Conservation (phyloP, 345 rosid genomes). For the Eucalyptus polybractea region DNA sequence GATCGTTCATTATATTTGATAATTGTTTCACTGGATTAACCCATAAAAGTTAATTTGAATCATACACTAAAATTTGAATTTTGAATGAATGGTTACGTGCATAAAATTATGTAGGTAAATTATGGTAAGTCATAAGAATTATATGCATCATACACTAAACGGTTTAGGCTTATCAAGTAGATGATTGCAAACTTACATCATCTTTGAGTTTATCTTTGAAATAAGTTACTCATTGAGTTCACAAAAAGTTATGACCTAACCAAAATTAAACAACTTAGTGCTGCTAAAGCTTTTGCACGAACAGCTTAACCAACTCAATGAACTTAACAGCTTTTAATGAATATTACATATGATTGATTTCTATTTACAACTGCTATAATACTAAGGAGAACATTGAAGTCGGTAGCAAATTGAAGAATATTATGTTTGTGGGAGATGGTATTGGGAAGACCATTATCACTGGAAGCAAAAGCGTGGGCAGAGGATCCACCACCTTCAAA, state of each 20-base stretch:
- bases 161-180: neutral
- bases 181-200: neutral
- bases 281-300: neutral
- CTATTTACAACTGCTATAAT: neutral
- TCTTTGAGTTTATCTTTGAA: neutral
- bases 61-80: neutral
- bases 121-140: neutral
- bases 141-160: neutral
- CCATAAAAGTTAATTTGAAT: neutral
- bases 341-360: neutral
- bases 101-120: neutral
- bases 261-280: neutral
- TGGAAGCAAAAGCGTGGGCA: constrained; percentile 74
- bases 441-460: constrained; percentile 58
- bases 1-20: neutral
- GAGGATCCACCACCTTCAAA: constrained; percentile 71
- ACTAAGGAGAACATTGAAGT: constrained; percentile 48
- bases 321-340: neutral
- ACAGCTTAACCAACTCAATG: neutral
- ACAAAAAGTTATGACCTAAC: neutral
- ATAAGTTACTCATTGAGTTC: neutral
- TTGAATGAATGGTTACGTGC: neutral
- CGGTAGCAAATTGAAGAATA: constrained; percentile 24
- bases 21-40: neutral
- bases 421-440: constrained; percentile 85